Evolutionary conservation across 2,329 filamentous ascomycete genomes (phyloP), one percentile per base, ranked within the genome.

Genomic region (Xylaria arbuscula): DNA sequence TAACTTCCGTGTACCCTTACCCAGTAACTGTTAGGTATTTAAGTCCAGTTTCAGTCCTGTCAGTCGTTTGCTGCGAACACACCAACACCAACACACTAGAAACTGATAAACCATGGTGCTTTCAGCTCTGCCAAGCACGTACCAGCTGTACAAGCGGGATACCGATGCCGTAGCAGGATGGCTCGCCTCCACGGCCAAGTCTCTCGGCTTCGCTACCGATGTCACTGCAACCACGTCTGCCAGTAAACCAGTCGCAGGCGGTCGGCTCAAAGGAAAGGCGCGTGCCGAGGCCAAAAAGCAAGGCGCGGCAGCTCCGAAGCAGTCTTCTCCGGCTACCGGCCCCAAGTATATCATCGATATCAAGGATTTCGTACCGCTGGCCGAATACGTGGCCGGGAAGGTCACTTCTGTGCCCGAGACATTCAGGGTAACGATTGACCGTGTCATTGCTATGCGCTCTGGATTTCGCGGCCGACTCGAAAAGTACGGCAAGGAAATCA

Each of bases 111-210:
- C 4, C 19, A 48, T 48, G 45, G 45, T 48, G 45, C 19, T 48
- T 22, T 48, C 45, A 1, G 45, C 45, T 6, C 45, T 48, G 17
- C 19, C 45, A 9, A 48, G 45, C 19, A 48, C 74, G 1, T 83
- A 83, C 66, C 74, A 75, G 22, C 76, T 78, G 66, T 83, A 83
- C 72, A 83, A 82, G 64, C 66, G 78, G 19, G 81, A 83, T 62
- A 81, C 79, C 0, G 72, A 82, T 42, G 74, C 76, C 2, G 76
- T 84, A 11, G 80, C 79, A 2, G 73, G 75, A 32, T 84, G 81
- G 82, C 79, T 83, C 11, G 81, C 79, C 4, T 78, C 77, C 1
- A 83, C 81, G 1, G 82, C 82, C 45, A 79, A 76, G 57, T 68
- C 72, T 3, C 73, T 72, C 48, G 81, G 81, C 3, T 82, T 76